Conservation (phyloP, 1,139 yeast species). For the Saccharomyces hybrid region DNA sequence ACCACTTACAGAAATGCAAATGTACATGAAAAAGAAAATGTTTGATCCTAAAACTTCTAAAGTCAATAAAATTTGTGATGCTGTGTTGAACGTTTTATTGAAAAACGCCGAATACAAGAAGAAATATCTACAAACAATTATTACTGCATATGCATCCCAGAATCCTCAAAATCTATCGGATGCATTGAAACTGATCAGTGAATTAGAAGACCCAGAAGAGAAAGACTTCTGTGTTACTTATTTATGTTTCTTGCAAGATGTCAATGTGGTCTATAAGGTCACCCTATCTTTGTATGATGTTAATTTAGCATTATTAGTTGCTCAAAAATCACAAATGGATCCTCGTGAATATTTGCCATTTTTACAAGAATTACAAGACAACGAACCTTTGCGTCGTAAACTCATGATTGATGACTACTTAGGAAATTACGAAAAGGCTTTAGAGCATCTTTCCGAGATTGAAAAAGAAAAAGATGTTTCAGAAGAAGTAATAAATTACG, state of each 20-base stretch:
- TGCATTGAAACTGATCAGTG: constrained; percentile 60
- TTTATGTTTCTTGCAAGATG: constrained; percentile 86
- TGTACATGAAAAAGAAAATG: constrained; percentile 33
- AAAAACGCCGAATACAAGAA: constrained; percentile 44
- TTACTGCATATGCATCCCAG: constrained; percentile 91
- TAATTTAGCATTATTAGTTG: constrained; percentile 69
- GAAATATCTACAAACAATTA: constrained; percentile 64
- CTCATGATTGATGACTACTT: constrained; percentile 86
- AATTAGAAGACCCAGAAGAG: constrained; percentile 40
- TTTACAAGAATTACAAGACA: constrained; percentile 68
- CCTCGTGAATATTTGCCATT: constrained; percentile 96
- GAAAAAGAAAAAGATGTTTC: constrained; percentile 37
- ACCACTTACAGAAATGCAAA: constrained; percentile 33
- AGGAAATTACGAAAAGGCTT: constrained; percentile 59
- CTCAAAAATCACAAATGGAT: constrained; percentile 95
- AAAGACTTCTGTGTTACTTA: constrained; percentile 67
- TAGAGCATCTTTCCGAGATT: constrained; percentile 54
- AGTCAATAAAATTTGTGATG: constrained; percentile 71
- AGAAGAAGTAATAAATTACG: constrained; percentile 61
- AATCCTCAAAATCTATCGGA: constrained; percentile 76
- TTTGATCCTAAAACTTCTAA: constrained; percentile 45
- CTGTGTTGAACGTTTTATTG: constrained; percentile 50
- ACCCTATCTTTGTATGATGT: constrained; percentile 82
- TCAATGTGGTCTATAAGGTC: constrained; percentile 67
- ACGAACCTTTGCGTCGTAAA: constrained; percentile 57